Base-by-base conservation (phyloP, 2,329 filamentous ascomycete species). In the Stylonectria norvegica region DNA sequence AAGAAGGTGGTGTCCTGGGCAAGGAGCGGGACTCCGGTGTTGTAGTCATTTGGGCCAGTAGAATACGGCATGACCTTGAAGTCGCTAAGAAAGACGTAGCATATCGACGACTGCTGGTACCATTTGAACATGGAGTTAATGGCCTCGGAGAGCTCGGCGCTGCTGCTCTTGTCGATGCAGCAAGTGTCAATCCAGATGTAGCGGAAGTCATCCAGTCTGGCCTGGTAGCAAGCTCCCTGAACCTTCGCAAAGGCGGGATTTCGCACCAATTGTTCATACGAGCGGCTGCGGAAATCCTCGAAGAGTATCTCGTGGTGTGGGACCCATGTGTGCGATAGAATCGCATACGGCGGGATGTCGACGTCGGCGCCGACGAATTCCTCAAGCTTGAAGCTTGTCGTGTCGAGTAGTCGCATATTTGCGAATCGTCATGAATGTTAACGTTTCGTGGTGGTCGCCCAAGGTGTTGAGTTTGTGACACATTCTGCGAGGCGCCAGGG, bases 251-350 rank as follows among this genome's bases (percentile, higher is more conserved):
- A 59, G 1, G 49, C 45, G 5, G 16, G 16, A 1, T 36, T 27
- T 1, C 4, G 15, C 3, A 16, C 16, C 1, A 48, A 23, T 1
- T 33, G 10, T 5, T 23, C 22, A 1, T 36, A 11, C 3, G 34
- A 11, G 3, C 25, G 20, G 7, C 37, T 33, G 9, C 47, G 43
- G 11, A 57, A 19, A 15, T 63, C 56, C n/a, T 60, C 49, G 15
- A 61, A 59, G 2, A 41, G 48, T 3, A 64, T 53, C 38, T 66
- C 62, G 3, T 54, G 49, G 2, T 47, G 35, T n/a, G n/a, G n/a
- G 1, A 42, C 55, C 62, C 64, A 67, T 1, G 59, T 64, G 28
- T 66, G 63, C 7, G 63, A 67, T 1, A 68, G 50, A 16, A 67
- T 66, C 1, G 56, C 61, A 33, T 66, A 68, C 0, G 37, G 39